Evolutionary conservation across 2,329 filamentous ascomycete species (phyloP).

Genomic region (Aspergillus ochraceoroseus): DNA sequence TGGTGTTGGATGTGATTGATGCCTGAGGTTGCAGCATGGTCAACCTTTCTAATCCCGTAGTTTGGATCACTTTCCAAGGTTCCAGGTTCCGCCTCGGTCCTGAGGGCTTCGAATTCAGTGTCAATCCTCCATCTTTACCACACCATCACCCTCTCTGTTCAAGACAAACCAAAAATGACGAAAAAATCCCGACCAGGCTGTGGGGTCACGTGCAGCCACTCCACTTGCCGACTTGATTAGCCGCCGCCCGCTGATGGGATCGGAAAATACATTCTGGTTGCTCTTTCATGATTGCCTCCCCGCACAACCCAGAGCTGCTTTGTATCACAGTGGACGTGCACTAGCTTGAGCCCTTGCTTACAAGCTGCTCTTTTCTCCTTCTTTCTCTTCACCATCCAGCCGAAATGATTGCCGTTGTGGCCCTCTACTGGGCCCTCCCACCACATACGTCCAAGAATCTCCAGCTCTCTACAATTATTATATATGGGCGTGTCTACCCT

Average conservation of each 20-base stretch:
- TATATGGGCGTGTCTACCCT: slow-evolving; percentile 25
- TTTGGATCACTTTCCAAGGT: too few species aligned
- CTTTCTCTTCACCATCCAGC: slow-evolving; percentile 25
- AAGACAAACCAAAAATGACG: slow-evolving; percentile 10
- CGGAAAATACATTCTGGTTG: slow-evolving; percentile 31
- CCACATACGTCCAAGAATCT: slow-evolving; percentile 19
- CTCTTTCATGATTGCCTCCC: slow-evolving; percentile 13
- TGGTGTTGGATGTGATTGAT: too few species aligned
- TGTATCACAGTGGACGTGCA: slow-evolving; percentile 4
- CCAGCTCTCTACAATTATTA: slow-evolving; percentile 22
- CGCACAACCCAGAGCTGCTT: slow-evolving; percentile 8
- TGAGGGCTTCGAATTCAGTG: too few species aligned
- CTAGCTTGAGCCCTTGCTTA: slow-evolving; percentile 4
- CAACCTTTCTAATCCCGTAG: too few species aligned
- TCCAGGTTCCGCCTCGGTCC: too few species aligned
- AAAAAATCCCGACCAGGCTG: slow-evolving; percentile 25
- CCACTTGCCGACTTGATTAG: slow-evolving; percentile 33
- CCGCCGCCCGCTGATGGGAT: slow-evolving; percentile 18
- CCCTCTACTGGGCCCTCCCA: slow-evolving; percentile 23
- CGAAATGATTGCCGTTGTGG: slow-evolving; percentile 37
- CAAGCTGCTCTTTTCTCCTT: slow-evolving; percentile 1
- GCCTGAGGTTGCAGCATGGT: too few species aligned
- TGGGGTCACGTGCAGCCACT: slow-evolving; percentile 25
- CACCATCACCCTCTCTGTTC: too few species aligned
- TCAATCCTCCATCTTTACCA: too few species aligned